Evolutionary conservation across 2,329 filamentous ascomycete genomes (phyloP).

Genomic region (Westerdykella sp.): DNA sequence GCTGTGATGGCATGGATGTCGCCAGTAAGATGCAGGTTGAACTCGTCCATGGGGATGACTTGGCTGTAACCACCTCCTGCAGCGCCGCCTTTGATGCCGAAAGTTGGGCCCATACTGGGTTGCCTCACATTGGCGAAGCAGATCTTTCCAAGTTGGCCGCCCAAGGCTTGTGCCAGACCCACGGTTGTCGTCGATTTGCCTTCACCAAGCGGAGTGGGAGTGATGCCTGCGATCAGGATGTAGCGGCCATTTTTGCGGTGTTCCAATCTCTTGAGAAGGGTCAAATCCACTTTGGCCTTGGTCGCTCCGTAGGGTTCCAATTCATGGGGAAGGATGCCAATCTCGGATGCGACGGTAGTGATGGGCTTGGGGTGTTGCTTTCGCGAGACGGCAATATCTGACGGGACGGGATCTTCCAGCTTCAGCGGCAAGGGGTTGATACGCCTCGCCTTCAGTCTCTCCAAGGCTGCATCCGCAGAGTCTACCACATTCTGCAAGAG

Average conservation of each 20-base stretch:
- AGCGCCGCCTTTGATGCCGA: conserved; percentile 97
- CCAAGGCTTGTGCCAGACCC: conserved; percentile 86
- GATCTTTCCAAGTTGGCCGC: conserved; percentile 78
- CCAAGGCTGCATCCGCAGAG: conserved; percentile 73
- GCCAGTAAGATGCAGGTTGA: conserved; percentile 94
- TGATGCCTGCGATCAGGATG: conserved; percentile 90
- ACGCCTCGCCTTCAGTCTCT: conserved; percentile 71
- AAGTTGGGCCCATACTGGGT: conserved; percentile 93
- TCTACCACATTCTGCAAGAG: conserved; percentile 91
- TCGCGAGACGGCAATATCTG: conserved; percentile 87
- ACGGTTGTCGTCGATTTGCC: conserved; percentile 98
- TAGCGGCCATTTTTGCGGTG: conserved; percentile 88
- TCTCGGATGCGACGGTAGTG: conserved; percentile 72
- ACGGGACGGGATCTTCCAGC: conserved; percentile 75
- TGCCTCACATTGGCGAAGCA: conserved; percentile 96
- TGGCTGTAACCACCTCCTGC: conserved; percentile 97
- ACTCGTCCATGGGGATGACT: conserved; percentile 99
- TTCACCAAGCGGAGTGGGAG: conserved; percentile 91
- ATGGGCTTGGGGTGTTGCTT: conserved; percentile 89
- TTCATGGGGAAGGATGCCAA: conserved; percentile 83
- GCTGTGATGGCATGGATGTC: conserved; percentile 97
- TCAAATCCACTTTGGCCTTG: conserved; percentile 91
- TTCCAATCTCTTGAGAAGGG: conserved; percentile 71
- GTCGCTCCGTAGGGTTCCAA: conserved; percentile 90
- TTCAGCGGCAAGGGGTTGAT: conserved; percentile 80